Conservation (phyloP, 164 flowering plant genomes). For the Buxus sempervirens region DNA sequence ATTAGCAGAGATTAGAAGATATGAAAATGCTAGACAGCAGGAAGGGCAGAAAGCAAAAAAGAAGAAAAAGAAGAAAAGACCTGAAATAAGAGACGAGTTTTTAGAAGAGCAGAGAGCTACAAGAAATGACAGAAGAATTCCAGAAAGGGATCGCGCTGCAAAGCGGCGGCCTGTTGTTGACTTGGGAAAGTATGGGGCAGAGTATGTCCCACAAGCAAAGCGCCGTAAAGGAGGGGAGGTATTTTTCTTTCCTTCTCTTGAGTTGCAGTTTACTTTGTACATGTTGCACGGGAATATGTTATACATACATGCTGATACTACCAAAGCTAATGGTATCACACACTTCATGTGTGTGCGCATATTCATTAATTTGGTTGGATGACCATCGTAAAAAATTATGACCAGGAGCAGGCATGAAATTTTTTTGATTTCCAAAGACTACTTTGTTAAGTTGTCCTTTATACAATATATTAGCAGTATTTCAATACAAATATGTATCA, state of each 20-base stretch:
- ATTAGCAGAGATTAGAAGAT: conserved; percentile 48
- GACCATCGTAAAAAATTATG: no score
- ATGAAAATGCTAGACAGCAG: conserved; percentile 50
- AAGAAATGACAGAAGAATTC: conserved; percentile 54
- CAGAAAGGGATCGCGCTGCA: conserved; percentile 54
- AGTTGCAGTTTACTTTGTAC: neutral
- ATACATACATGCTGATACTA: no score
- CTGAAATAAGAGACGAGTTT: conserved; percentile 45
- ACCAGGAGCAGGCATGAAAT: no score
- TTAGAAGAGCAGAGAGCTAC: conserved; percentile 44
- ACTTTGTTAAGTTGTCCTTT: no score
- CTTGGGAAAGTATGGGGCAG: conserved; percentile 42
- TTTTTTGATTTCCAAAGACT: no score
- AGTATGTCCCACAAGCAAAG: conserved; percentile 56
- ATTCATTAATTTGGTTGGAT: no score
- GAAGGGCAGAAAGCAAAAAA: conserved; percentile 57
- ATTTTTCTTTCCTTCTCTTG: conserved; percentile 2
- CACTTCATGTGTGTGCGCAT: no score
- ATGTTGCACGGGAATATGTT: neutral
- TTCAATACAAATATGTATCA: no score
- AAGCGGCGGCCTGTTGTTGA: conserved; percentile 52
- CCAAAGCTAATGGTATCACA: no score
- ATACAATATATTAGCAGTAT: no score
- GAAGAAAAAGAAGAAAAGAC: conserved; percentile 55
- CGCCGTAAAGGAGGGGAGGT: conserved; percentile 97